Evolutionary conservation across 2,329 filamentous ascomycete species (phyloP), one percentile per base, ranked within the genome.

Genomic region (Talaromyces piceae): DNA sequence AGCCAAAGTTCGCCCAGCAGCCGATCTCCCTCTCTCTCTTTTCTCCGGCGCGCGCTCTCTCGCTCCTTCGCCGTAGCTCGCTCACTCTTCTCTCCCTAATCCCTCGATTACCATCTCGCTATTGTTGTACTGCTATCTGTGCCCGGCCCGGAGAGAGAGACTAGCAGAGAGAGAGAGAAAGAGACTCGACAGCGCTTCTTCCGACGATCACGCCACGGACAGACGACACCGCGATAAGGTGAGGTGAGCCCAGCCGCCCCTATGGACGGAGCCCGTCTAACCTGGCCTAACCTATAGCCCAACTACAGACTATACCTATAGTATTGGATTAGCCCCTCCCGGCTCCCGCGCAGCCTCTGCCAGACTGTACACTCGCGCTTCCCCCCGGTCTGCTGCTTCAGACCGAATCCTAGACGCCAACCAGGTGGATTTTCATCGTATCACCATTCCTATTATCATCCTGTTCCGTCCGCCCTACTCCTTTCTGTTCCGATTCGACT

Each of bases 311-410:
- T 37, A 37, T 9, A 18, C 33, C 33, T 37, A 37, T 37, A 18
- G n/a, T n/a, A n/a, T n/a, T n/a, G n/a, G n/a, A 23, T 28, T 31
- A 50, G 47, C 47, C 51, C 51, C 51, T 50, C 47, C 44, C 41
- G 47, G 51, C 47, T 49, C 45, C 46, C 41, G 25, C 46, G 16
- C 31, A n/a, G 25, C 43, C 22, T 44, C 44, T 41, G 13, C 37
- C n/a, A 43, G 22, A 22, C 16, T 23, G 20, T 23, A 37, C n/a
- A 37, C 33, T 37, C 33, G 33, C 33, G n/a, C n/a, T n/a, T n/a
- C 23, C 27, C 23, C 39, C 12, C 25, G 46, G 47, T 27, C 43
- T n/a, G n/a, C n/a, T n/a, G n/a, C n/a, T n/a, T n/a, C n/a, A n/a
- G n/a, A n/a, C n/a, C n/a, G n/a, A n/a, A n/a, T n/a, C n/a, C n/a